phyloP scores from a whole-genome alignment of 148 eudicot species.

The Fagopyrum esculentum region DNA sequence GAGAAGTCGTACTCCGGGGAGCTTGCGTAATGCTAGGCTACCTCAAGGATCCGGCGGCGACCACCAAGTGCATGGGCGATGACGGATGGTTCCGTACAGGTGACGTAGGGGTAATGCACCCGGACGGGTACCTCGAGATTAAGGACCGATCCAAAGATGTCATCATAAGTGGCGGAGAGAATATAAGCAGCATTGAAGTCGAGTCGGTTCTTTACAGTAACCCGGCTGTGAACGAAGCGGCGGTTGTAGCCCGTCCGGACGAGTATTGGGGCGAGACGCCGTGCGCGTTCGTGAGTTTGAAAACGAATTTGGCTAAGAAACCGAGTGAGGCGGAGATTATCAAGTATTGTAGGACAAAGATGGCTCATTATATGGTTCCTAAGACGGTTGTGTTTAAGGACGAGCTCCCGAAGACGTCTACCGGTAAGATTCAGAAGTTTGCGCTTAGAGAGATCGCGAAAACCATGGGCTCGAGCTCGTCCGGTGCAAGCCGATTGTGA shows the following conservation, averaged over 20 bases:
- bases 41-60: conserved; percentile 33
- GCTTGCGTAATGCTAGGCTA: conserved; percentile 39
- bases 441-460: conserved; percentile 37
- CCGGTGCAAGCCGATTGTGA: no score
- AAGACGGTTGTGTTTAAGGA: conserved; percentile 40
- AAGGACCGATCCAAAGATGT: conserved; percentile 41
- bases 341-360: conserved; percentile 36
- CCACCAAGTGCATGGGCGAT: conserved; percentile 21
- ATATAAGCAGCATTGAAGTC: conserved; percentile 43
- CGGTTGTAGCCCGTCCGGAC: conserved; percentile 45
- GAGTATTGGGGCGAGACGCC: conserved; percentile 59
- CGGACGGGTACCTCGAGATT: conserved; percentile 46
- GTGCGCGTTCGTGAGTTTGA: conserved; percentile 44
- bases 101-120: conserved; percentile 42
- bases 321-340: conserved; percentile 29
- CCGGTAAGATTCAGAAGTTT: conserved; percentile 51
- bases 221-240: conserved; percentile 35
- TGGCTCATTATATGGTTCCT: conserved; percentile 55
- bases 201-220: conserved; percentile 30
- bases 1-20: conserved; percentile 39
- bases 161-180: conserved; percentile 44
- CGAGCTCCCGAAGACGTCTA: conserved; percentile 51
- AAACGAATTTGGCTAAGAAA: conserved; percentile 2
- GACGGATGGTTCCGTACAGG: conserved; percentile 49
- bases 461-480: conserved; percentile 14